Evolutionary conservation across 129 eudicot genomes (phyloP).

Genomic region (Escallonia rubra): DNA sequence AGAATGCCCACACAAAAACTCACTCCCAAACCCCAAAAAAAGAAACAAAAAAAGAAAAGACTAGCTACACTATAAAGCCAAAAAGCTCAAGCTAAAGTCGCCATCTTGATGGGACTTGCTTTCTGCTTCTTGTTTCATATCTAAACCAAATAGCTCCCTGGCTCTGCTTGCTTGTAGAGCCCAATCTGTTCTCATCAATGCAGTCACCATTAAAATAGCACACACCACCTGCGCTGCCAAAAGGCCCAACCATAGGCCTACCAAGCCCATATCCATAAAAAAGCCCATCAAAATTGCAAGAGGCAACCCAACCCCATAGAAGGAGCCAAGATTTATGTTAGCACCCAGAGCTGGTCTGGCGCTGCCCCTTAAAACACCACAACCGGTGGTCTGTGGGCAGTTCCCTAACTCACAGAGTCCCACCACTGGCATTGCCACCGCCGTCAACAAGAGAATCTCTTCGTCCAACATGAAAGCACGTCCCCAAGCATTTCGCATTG

Average conservation of each 20-base stretch:
- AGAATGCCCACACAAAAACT: no score
- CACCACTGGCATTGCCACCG: constrained; percentile 49
- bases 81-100: no score
- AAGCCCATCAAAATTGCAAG: constrained; percentile 51
- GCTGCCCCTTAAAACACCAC: constrained; percentile 71
- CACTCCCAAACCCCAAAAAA: no score
- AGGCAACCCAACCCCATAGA: constrained; percentile 69
- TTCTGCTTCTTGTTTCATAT: neutral
- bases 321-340: constrained; percentile 51
- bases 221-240: constrained; percentile 61
- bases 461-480: constrained; percentile 39
- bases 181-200: constrained; percentile 61
- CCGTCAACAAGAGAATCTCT: constrained; percentile 35
- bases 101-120: neutral
- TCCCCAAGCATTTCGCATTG: constrained; percentile 45
- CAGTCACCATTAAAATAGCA: constrained; percentile 38
- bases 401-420: constrained; percentile 82
- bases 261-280: constrained; percentile 40
- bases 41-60: no score
- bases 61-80: no score
- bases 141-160: constrained; percentile 25
- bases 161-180: constrained; percentile 26
- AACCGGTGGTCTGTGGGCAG: constrained; percentile 72
- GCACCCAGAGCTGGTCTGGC: constrained; percentile 61
- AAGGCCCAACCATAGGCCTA: constrained; percentile 74